Conservation (phyloP, 2,329 filamentous ascomycete species). For the Didymellaceae sp. region DNA sequence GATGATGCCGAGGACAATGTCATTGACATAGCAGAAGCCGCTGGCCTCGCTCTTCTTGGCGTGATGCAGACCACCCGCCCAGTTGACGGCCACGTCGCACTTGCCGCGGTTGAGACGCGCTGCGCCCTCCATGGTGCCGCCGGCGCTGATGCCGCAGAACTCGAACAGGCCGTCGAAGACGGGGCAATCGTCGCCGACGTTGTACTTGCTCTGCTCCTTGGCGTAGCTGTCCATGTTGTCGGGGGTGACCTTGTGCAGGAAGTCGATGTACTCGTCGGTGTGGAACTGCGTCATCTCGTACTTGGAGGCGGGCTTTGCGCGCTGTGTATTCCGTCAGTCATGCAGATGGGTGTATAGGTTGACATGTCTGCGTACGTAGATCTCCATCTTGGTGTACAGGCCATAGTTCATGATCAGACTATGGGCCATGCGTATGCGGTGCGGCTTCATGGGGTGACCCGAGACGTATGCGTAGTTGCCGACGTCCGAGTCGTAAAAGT, state of each 20-base stretch:
- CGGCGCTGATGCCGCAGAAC: slow-evolving; percentile 73
- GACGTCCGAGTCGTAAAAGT: slow-evolving; percentile 98
- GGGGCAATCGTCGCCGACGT: slow-evolving; percentile 68
- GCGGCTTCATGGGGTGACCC: slow-evolving; percentile 72
- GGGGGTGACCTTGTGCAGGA: slow-evolving; percentile 85
- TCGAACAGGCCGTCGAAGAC: slow-evolving; percentile 75
- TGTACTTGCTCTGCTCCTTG: slow-evolving; percentile 84
- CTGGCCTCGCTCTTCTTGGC: slow-evolving; percentile 93
- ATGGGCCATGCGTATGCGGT: slow-evolving; percentile 70
- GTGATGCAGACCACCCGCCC: slow-evolving; percentile 93
- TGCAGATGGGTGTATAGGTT: too few relatives aligned
- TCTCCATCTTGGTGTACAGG: slow-evolving; percentile 76
- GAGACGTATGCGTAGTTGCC: slow-evolving; percentile 96
- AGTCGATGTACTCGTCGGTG: slow-evolving; percentile 75
- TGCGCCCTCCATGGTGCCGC: slow-evolving; percentile 73
- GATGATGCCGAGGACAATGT: slow-evolving; percentile 93
- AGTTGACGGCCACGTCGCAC: slow-evolving; percentile 69
- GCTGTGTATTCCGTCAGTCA: slow-evolving; percentile 28
- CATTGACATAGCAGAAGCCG: slow-evolving; percentile 97
- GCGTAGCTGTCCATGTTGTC: slow-evolving; percentile 97
- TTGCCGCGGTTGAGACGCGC: slow-evolving; percentile 72
- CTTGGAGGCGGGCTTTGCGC: slow-evolving; percentile 62
- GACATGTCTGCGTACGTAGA: slow-evolving; percentile 70
- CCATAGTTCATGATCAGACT: slow-evolving; percentile 75
- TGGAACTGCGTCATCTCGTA: slow-evolving; percentile 78